Evolutionary conservation across 192 early-diverging fungal genomes (phyloP), one percentile per base, ranked within the genome.

Genomic region (Coemansia aciculifera): DNA sequence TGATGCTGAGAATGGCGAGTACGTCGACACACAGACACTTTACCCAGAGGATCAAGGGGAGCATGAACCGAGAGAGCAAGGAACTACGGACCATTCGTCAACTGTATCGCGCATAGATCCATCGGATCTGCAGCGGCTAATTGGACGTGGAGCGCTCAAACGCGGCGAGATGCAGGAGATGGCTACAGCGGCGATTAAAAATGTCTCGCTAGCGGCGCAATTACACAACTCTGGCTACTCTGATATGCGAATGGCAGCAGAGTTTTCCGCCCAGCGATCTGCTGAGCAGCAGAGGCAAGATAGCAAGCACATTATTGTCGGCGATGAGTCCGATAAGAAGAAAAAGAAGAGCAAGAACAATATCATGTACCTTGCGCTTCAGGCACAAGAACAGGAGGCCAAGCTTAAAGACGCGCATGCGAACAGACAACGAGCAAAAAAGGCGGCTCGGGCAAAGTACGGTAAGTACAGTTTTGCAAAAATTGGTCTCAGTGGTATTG

Each of bases 321-420:
- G 62, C 32, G 51, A 63, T n/a, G 63, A 62, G 23, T 66, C 74
- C 2, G 82, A 78, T 54, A 75, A 77, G 39, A 69, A 72, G 63
- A 89, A 91, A 67, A 89, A 91, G 68, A 90, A 89, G 66, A 86
- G 86, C 40, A 91, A 89, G 63, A 87, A 92, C 78, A 93, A 93
- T 63, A 86, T 92, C 63, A 89, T 92, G 88, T 90, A 87, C 29
- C 68, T 93, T 38, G 92, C 91, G 10, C 84, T 86, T 51, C 88
- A 91, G 69, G 88, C 92, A n/a, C 84, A 87, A 57, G 87, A 85
- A 23, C 89, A 87, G 61, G 86, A 89, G 59, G 72, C 74, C 34
- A 83, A 85, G 46, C 51, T 93, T 34, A 84, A 84, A 24, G 90
- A 90, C 61, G 72, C 78, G 9, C 86, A 86, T 77, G 89, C 90